Base-by-base conservation (phyloP, 768 basidiomycete species). In the Crepidotus variabilis region DNA sequence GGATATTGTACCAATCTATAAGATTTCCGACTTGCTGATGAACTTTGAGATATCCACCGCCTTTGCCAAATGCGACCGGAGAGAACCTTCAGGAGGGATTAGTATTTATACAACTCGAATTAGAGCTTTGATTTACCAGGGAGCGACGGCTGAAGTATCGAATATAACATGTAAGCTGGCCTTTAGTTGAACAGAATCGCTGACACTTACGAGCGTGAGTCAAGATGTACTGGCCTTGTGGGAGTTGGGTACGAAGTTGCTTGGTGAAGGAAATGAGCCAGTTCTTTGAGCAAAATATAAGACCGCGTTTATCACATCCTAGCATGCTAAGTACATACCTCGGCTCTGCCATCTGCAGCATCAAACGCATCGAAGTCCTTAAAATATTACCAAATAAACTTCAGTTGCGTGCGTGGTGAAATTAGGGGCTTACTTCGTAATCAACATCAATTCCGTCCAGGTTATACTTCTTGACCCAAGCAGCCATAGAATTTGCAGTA, bases 361-460 rank as follows among this genome's bases (percentile, higher is more conserved):
- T 84, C 71, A 57, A 87, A 78, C 0, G 86, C 86, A 60, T 72
- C 69, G 61, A 88, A 86, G 61, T 88, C 87, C 82, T 86, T n/a
- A n/a, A 54, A 2, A 21, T 22, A 24, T 49, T 50, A 46, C 61
- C 1, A 57, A 18, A 11, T 47, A 24, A 22, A 46, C 9, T 8
- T 23, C 55, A 50, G 56, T n/a, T 48, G 43, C 13, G n/a, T n/a
- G n/a, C n/a, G n/a, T n/a, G n/a, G n/a, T 50, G 45, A 45, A n/a
- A 36, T 39, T 49, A n/a, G n/a, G n/a, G n/a, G 4, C 13, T n/a
- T 34, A 77, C 78, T 72, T 85, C 87, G 62, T 88, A 90, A 67
- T 90, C 87, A 34, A 91, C 83, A 64, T 89, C 87, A 24, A 88
- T 80, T 49, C 88, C 88, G 61, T 89, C 87, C 16, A 90, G 70